Base-by-base conservation (phyloP, 2,329 filamentous ascomycete species). In the Pseudogymnoascus verrucosus region DNA sequence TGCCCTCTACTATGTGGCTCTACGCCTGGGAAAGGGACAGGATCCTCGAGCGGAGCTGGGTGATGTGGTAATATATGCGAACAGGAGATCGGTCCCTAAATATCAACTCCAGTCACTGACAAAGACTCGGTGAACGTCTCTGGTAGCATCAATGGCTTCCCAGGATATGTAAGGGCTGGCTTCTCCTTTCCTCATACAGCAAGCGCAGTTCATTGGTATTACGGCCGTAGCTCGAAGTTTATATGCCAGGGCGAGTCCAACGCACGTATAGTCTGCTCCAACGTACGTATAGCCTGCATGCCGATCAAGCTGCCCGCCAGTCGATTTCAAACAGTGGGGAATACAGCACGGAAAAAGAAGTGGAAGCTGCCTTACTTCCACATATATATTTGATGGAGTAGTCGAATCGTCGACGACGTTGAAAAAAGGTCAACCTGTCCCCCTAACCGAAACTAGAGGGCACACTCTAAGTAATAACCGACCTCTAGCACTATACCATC, bases 391-490 rank as follows among this genome's bases (percentile, higher is more conserved):
- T 34, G 51, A 1, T 7, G 28, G n/a, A 57, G n/a, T 5, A 19
- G 10, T 57, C 51, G 14, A 31, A 57, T 36, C 51, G 7, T 57
- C 26, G 26, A 34, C 19, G 47, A 34, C 51, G 28, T 57, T 11
- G 16, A 11, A 34, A 57, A 36, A 19, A 36, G 8, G 11, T 57
- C 16, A 57, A 57, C n/a, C 5, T 57, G 16, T 4, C 16, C n/a
- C 31, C 26, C 51, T 57, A 57, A 5, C 51, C 28, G 51, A 21
- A 57, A 6, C 51, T 34, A 12, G 28, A 34, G 51, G 51, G 28
- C 51, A 57, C 28, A 57, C 51, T 57, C 36, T 21, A 57, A 10
- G 51, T 57, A 57, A 57, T 34, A 57, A 57, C 51, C 51, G 51
- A 57, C 51, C 28, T 26, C 51, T 36, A 57, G 28, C 28, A 57